These are phyloP conservation scores for Sugiyamaella neomexicana DNA, from an alignment of 1,139 yeast species.

Conservation along the genomic window DNA sequence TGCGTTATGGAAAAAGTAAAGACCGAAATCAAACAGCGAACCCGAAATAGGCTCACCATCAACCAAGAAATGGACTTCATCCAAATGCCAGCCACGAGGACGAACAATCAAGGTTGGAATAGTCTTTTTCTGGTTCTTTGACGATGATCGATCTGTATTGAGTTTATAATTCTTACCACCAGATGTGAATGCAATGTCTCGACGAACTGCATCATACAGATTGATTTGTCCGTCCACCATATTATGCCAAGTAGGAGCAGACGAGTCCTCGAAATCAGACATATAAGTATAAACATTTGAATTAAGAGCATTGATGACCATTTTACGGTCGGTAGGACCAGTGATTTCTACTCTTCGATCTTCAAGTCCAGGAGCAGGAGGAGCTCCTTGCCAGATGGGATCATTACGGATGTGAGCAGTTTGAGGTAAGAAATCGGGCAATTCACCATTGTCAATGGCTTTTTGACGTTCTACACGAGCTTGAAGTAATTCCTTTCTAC, in stretches of 20 bases:
- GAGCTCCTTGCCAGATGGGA: constrained; percentile 76
- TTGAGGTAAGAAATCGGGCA: constrained; percentile 74
- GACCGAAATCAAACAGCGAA: constrained; percentile 73
- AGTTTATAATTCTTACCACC: constrained; percentile 60
- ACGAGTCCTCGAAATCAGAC: constrained; percentile 95
- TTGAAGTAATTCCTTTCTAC: constrained; percentile 59
- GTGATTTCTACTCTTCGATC: constrained; percentile 42
- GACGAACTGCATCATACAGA: constrained; percentile 80
- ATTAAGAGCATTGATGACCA: constrained; percentile 91
- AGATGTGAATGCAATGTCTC: constrained; percentile 65
- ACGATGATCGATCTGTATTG: constrained; percentile 41
- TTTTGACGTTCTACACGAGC: constrained; percentile 61
- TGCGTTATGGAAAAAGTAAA: constrained; percentile 75
- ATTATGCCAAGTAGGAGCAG: constrained; percentile 94
- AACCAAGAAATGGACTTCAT: constrained; percentile 67
- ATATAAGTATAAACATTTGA: constrained; percentile 87
- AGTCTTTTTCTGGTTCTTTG: constrained; percentile 26
- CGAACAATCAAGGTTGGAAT: constrained; percentile 76
- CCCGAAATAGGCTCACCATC: constrained; percentile 78
- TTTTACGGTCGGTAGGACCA: constrained; percentile 75
- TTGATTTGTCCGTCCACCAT: constrained; percentile 87
- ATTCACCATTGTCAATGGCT: constrained; percentile 63
- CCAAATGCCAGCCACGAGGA: constrained; percentile 87
- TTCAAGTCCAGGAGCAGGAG: constrained; percentile 68
- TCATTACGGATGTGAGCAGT: constrained; percentile 70